Base-by-base conservation (phyloP, 73 alveolate genomes). In the Blepharisma japonicum region DNA sequence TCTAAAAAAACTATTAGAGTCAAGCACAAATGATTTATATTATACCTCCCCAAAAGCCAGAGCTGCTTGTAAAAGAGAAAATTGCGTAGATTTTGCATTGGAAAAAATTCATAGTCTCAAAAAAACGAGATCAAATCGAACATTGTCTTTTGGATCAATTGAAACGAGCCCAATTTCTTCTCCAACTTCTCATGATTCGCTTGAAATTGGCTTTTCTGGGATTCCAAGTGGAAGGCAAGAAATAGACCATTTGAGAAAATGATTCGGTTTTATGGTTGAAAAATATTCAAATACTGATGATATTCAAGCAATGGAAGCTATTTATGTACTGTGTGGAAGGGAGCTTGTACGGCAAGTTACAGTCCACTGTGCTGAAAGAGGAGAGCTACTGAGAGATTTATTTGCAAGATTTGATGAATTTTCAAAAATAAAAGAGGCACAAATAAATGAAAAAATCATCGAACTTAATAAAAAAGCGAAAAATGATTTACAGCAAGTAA, bases 161-260 rank as follows among this genome's bases (percentile, higher is more conserved):
- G 42, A 32, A 32, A 32, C 0, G 0, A 32, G 42, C 42, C 42
- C 42, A 32, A 3, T 32, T 32, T 32, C 42, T 32, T 32, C 42
- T 32, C 42, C 42, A 32, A 32, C 42, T 32, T 0, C 42, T 32
- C 42, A 32, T 32, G 42, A 32, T 32, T 32, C 42, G 3, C 0
- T 14, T 20, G 74, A 61, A 61, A 61, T n/a, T 8, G 49, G 14
- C 47, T 14, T 14, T 25, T 0, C 23, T 9, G 38, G 74, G 18
- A 61, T 14, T 39, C 74, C 74, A 14, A 18, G 47, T 2, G 74
- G 74, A 2, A 14, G 74, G 23, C 74, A 61, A 61, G 74, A 61
- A 8, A 61, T 61, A 20, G 23, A 61, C 14, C 11, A 9, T 20
- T 61, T 61, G 74, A n/a, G 23, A 25, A 8, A 14, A 18, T 61